A percentile compares a stretch with the other conserved stretches of the same genome.
Conservation (phyloP, 192 early-diverging fungal species). For the Umbelopsis sp. region DNA sequence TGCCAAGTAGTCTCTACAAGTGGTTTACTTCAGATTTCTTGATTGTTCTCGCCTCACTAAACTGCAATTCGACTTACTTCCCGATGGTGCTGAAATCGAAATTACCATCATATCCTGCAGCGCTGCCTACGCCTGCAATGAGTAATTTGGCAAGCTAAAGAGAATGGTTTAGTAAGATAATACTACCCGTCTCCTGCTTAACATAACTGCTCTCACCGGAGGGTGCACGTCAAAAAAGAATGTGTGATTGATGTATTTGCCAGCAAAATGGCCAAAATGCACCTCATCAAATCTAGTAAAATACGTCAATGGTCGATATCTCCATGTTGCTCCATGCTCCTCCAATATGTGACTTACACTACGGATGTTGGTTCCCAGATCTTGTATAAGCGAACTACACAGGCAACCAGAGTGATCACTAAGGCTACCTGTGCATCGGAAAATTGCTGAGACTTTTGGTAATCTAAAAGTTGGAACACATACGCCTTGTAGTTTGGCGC, state of each 20-base stretch:
- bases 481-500: not conserved
- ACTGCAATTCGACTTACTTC: constrained; percentile 44
- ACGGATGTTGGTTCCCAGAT: constrained; percentile 48
- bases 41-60: not conserved
- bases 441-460: not conserved
- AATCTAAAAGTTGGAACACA: not conserved
- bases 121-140: constrained; percentile 57
- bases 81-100: constrained; percentile 94
- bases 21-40: not conserved
- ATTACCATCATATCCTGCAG: constrained; percentile 85
- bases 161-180: not conserved
- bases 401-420: constrained; percentile 37
- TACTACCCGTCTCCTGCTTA: not conserved
- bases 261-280: constrained; percentile 94
- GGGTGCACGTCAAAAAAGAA: constrained; percentile 96
- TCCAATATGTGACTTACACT: constrained; percentile 45
- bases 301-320: not conserved
- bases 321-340: not conserved
- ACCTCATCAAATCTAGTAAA: constrained; percentile 91
- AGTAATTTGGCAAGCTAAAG: constrained; percentile 40
- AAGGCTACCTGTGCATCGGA: constrained; percentile 35
- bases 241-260: constrained; percentile 76
- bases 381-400: constrained; percentile 45
- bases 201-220: constrained; percentile 71
- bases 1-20: constrained; percentile 71